Percentiles rank a stretch among this genome's conserved stretches.
These are phyloP conservation scores for Erysiphe pulchra DNA, from an alignment of 2,329 filamentous ascomycete genomes.

Conservation along the genomic window DNA sequence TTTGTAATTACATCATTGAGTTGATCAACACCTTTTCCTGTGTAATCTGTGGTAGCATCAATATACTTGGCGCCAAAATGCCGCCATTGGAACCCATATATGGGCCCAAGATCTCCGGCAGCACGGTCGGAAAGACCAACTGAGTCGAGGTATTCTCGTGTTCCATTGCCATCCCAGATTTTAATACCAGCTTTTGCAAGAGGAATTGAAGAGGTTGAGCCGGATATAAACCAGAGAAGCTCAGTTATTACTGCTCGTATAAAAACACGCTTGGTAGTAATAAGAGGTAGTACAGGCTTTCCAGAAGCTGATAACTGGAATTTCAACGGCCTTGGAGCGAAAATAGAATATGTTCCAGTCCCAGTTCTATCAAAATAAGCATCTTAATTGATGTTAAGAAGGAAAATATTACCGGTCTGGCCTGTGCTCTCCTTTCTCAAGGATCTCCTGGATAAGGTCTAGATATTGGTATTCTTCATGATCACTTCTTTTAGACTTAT, in stretches of 20 bases:
- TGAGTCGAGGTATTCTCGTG: conserved; percentile 65
- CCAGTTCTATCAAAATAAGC: conserved; percentile 38
- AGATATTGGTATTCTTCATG: conserved; percentile 94
- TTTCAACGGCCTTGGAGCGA: conserved; percentile 64
- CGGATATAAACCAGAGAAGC: conserved; percentile 85
- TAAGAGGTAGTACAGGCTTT: conserved; percentile 53
- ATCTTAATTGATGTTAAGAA: neutral
- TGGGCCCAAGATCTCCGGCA: conserved; percentile 74
- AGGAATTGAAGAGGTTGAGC: conserved; percentile 52
- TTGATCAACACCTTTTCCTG: conserved; percentile 75
- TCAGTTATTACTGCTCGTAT: conserved; percentile 70
- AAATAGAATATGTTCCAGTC: conserved; percentile 75
- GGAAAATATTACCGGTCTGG: conserved; percentile 41
- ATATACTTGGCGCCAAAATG: conserved; percentile 86
- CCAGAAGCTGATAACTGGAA: conserved; percentile 49
- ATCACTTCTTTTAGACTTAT: neutral
- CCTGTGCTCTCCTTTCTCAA: conserved; percentile 61
- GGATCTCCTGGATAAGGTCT: conserved; percentile 62
- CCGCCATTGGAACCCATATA: conserved; percentile 97
- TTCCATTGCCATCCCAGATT: conserved; percentile 97
- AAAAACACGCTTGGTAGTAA: conserved; percentile 95
- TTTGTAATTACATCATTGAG: conserved; percentile 79
- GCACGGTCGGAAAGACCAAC: conserved; percentile 59
- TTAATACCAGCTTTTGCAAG: conserved; percentile 63
- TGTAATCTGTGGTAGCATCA: conserved; percentile 56